Percentiles rank a stretch among this genome's conserved stretches.
Evolutionary conservation across 495 filamentous ascomycete genomes (phyloP).

Genomic region (Cryomyces antarcticus): DNA sequence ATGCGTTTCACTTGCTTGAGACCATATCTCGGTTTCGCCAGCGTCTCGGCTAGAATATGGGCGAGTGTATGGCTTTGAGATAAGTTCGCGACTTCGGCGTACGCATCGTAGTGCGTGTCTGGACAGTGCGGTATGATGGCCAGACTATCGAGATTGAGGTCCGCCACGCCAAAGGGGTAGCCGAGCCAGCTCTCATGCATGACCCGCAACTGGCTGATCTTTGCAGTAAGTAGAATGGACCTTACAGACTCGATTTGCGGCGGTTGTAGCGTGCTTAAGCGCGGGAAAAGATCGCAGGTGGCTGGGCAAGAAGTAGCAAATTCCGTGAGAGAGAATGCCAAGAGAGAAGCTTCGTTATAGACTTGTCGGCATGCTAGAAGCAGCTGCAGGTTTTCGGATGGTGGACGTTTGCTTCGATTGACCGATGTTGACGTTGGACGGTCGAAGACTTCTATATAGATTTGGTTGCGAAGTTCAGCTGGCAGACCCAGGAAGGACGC

Average conservation of each 20-base stretch:
- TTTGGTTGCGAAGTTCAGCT: no score
- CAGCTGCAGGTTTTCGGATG: constrained; percentile 1
- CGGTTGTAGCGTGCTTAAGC: neutral
- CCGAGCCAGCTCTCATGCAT: constrained; percentile 9
- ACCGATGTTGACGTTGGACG: neutral
- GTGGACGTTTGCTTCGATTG: neutral
- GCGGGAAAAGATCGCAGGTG: constrained; percentile 1
- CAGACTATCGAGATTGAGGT: constrained; percentile 5
- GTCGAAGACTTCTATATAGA: no score
- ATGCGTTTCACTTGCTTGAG: no score
- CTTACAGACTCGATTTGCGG: constrained; percentile 4
- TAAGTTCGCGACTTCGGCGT: constrained; percentile 9
- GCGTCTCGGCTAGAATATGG: constrained; percentile 8
- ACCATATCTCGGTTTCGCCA: constrained; percentile 5
- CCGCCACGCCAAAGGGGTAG: constrained; percentile 5
- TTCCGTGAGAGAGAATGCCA: constrained; percentile 5
- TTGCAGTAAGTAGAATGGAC: constrained; percentile 5
- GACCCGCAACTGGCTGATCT: constrained; percentile 6
- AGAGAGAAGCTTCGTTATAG: constrained; percentile 48
- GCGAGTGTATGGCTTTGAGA: constrained; percentile 10
- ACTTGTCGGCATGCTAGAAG: constrained; percentile 75
- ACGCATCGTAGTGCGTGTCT: constrained; percentile 1
- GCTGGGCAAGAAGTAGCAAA: constrained; percentile 3
- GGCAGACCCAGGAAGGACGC: no score
- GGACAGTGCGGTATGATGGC: constrained; percentile 6